phyloP scores from a whole-genome alignment of 75 land plant species.

The Pinus tabuliformis region DNA sequence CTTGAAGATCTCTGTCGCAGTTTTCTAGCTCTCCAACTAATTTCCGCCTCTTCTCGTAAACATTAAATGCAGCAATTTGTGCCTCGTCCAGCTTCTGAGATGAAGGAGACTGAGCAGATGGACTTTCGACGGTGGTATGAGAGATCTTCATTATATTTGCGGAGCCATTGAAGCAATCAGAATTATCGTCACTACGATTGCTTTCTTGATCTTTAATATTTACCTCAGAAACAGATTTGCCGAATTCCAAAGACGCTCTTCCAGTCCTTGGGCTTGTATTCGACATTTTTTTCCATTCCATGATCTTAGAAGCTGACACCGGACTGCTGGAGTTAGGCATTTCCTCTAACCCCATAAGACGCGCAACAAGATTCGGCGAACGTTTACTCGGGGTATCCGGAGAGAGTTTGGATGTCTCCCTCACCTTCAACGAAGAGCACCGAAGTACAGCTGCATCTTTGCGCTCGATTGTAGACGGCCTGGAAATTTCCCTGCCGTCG shows the following conservation, averaged over 20 bases:
- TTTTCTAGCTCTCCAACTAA: not conserved
- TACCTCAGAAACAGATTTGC: not conserved
- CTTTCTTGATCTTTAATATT: not conserved
- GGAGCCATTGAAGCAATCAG: not conserved
- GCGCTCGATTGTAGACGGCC: not conserved
- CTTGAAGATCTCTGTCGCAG: slow-evolving; percentile 5
- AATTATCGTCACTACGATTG: not conserved
- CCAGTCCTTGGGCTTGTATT: not conserved
- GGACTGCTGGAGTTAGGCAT: slow-evolving; percentile 27
- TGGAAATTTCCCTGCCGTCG: slow-evolving; percentile 9
- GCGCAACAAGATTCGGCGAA: slow-evolving; percentile 69
- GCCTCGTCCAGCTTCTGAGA: not conserved
- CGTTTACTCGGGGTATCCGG: slow-evolving; percentile 8
- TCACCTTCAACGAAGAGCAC: not conserved
- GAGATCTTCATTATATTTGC: not conserved
- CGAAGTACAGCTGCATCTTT: not conserved
- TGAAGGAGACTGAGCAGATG: not conserved
- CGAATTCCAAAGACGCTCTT: no score
- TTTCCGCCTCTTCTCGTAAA: not conserved
- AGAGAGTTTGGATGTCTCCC: not conserved
- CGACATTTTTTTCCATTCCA: not conserved
- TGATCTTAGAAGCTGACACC: no score
- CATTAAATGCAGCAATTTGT: not conserved
- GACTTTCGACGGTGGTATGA: not conserved
- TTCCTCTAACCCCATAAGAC: slow-evolving; percentile 86